phyloP scores from a whole-genome alignment of 2,329 filamentous ascomycete genomes.

The Lecanicillium sp. region DNA sequence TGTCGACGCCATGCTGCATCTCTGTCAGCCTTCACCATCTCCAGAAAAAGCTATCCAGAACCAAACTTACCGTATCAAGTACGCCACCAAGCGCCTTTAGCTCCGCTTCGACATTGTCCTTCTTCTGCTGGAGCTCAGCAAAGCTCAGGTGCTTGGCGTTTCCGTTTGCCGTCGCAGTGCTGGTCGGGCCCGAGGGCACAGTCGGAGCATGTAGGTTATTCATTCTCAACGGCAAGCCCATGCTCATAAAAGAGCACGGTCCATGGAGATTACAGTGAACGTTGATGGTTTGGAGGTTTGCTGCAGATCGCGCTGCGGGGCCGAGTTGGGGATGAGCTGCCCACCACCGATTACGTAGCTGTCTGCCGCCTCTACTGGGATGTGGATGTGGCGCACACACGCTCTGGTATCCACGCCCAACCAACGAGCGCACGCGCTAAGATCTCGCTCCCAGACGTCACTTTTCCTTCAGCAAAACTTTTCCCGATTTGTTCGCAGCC shows the following conservation, averaged over 20 bases:
- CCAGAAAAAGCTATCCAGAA: constrained; percentile 2
- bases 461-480: no score
- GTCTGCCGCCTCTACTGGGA: no score
- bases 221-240: constrained; percentile 26
- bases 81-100: constrained; percentile 77
- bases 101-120: constrained; percentile 78
- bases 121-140: constrained; percentile 73
- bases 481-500: no score
- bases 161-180: constrained; percentile 52
- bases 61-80: constrained; percentile 67
- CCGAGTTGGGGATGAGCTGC: no score
- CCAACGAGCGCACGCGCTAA: no score
- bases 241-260: no score
- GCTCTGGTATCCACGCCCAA: no score
- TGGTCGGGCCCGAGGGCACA: constrained; percentile 66
- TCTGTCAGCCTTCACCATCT: constrained; percentile 14
- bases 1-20: constrained; percentile 77
- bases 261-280: neutral
- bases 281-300: no score
- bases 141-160: constrained; percentile 59
- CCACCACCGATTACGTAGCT: no score
- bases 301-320: no score
- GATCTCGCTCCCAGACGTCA: no score
- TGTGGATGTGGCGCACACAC: no score
- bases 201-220: constrained; percentile 51